Evolutionary conservation across 2,329 filamentous ascomycete species (phyloP), one percentile per base, ranked within the genome.

Genomic region (Monilinia aucupariae): DNA sequence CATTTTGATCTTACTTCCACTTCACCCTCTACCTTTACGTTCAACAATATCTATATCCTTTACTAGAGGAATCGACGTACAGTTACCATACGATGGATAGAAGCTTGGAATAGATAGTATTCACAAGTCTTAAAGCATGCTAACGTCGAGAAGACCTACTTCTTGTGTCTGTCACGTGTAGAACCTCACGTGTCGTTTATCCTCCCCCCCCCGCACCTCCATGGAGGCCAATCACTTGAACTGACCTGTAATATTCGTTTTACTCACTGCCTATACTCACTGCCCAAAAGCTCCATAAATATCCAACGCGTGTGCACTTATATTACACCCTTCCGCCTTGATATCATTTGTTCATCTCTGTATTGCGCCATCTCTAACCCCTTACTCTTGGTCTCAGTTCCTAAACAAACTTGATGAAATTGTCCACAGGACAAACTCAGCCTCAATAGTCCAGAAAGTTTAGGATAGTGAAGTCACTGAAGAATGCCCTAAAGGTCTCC

Each of bases 291-390:
- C 27, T 47, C 10, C 25, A 27, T 62, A 32, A 13, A 30, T 56
- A 51, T 52, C 52, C 34, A 41, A 47, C 56, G 59, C 45, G 30
- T 37, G 25, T 56, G 66, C 63, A 64, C 50, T 56, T 32, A 47
- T 39, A 17, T 32, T 55, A 15, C 37, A 3, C 47, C 41, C 59
- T 66, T 37, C 43, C 41, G 20, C 20, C 30, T 30, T 25, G 41
- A 32, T 48, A 58, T 58, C 41, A 58, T 58, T 58, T 20, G 12
- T 25, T 58, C 41, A 20, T 48, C 27, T 56, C 54, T 34, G 9
- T 30, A 58, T 48, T 56, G 34, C n/a, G 43, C 34, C 54, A 34
- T 34, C 4, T 25, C 20, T 30, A 17, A 41, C 37, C 37, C 50
- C 22, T 48, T 27, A 37, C 8, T 30, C 17, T 54, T n/a, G 8